A percentile compares a stretch with the other conserved stretches of the same genome.
These are phyloP conservation scores for Cephalotrichum gorgonifer DNA, from an alignment of 2,329 filamentous ascomycete genomes.

Conservation along the genomic window DNA sequence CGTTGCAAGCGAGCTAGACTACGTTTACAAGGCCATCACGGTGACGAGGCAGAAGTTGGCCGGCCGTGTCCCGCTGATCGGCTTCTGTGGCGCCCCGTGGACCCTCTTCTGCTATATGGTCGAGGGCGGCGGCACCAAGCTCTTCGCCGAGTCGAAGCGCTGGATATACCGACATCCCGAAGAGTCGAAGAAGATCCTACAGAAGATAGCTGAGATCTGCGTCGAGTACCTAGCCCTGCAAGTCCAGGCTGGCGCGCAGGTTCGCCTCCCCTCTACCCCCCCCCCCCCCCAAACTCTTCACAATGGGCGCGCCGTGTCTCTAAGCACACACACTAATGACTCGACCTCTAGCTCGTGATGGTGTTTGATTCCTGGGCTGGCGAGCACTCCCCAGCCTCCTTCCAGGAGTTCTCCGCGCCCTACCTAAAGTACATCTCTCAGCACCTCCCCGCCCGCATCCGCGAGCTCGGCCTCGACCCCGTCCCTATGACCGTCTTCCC, in stretches of 20 bases:
- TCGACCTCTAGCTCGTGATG: slow-evolving; percentile 67
- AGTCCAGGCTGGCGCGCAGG: slow-evolving; percentile 86
- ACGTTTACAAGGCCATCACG: slow-evolving; percentile 93
- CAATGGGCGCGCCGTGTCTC: too few relatives aligned
- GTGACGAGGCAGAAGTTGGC: slow-evolving; percentile 79
- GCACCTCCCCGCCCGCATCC: slow-evolving; percentile 64
- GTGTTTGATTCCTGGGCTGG: slow-evolving; percentile 98
- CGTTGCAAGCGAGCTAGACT: slow-evolving; percentile 74
- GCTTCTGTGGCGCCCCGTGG: slow-evolving; percentile 96
- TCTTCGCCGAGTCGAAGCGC: slow-evolving; percentile 89
- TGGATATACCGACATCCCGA: slow-evolving; percentile 89
- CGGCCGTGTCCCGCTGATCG: slow-evolving; percentile 84
- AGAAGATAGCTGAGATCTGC: slow-evolving; percentile 89
- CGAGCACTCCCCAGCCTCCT: slow-evolving; percentile 76
- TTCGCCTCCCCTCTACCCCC: slow-evolving; percentile 19
- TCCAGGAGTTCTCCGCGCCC: slow-evolving; percentile 76
- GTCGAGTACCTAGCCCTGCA: slow-evolving; percentile 91
- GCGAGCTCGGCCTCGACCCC: slow-evolving; percentile 61
- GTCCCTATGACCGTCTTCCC: slow-evolving; percentile 98
- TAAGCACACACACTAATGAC: too few relatives aligned
- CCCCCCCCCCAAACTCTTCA: not conserved
- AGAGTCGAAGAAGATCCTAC: slow-evolving; percentile 68
- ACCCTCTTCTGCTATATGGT: slow-evolving; percentile 98
- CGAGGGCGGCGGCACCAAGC: slow-evolving; percentile 89
- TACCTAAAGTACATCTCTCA: slow-evolving; percentile 77